Conservation (phyloP, 2,329 filamentous ascomycete genomes). For the Calonectria pseudoturangicola region DNA sequence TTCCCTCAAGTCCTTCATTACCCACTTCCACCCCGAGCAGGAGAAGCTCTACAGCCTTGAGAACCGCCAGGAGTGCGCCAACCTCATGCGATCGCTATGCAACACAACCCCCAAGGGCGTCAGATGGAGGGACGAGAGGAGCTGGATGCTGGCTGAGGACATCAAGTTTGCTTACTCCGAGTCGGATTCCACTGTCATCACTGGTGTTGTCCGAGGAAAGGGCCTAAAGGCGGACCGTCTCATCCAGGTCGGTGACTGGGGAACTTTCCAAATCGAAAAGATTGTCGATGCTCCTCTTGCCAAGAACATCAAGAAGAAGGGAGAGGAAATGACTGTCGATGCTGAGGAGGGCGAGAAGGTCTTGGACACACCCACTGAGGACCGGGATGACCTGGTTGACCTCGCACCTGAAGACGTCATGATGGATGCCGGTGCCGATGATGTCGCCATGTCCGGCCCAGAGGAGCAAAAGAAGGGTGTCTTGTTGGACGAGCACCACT, state of each 20-base stretch:
- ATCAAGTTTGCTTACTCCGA: constrained; percentile 80
- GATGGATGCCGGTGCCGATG: constrained; percentile 79
- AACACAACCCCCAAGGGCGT: constrained; percentile 94
- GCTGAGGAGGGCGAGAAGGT: constrained; percentile 75
- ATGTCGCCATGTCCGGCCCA: constrained; percentile 60
- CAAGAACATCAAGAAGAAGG: constrained; percentile 75
- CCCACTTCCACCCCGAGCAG: constrained; percentile 93
- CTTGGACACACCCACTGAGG: constrained; percentile 83
- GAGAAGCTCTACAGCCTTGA: constrained; percentile 94
- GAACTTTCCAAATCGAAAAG: constrained; percentile 92
- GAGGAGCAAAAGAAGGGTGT: constrained; percentile 85
- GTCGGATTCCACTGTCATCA: constrained; percentile 81
- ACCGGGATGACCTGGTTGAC: constrained; percentile 88
- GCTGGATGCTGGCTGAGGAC: constrained; percentile 94
- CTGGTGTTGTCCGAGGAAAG: constrained; percentile 89
- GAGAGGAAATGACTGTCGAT: constrained; percentile 82
- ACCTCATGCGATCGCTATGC: constrained; percentile 92
- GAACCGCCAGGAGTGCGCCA: constrained; percentile 91
- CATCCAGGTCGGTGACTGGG: constrained; percentile 94
- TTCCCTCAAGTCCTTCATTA: constrained; percentile 94
- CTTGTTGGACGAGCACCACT: constrained; percentile 95
- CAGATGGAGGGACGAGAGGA: constrained; percentile 95
- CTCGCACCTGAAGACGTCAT: constrained; percentile 90
- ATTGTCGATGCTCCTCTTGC: constrained; percentile 85
- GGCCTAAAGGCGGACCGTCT: constrained; percentile 92